phyloP scores from a whole-genome alignment of 768 basidiomycete genomes.

The Rhizopogon vesiculosus region DNA sequence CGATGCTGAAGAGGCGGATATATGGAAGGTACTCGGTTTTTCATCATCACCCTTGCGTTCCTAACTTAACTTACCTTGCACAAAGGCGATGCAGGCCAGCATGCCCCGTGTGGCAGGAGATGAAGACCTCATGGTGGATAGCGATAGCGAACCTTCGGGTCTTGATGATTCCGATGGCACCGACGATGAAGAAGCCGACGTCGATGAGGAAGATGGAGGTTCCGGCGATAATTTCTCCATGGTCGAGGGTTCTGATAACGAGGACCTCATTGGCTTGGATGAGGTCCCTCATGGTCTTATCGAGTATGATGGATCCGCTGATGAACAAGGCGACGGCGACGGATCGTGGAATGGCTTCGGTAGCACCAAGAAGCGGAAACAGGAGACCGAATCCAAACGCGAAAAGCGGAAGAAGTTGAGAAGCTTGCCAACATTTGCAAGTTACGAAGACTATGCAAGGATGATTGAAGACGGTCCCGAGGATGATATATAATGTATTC shows the following conservation, averaged over 20 bases:
- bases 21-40: constrained; percentile 77
- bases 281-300: constrained; percentile 55
- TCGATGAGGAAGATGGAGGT: constrained; percentile 31
- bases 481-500: constrained; percentile 16
- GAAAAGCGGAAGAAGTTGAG: constrained; percentile 64
- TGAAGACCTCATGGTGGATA: constrained; percentile 38
- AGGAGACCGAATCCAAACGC: constrained; percentile 29
- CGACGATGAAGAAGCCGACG: constrained; percentile 26
- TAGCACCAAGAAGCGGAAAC: constrained; percentile 38
- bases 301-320: constrained; percentile 54
- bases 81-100: constrained; percentile 83
- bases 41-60: not conserved
- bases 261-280: constrained; percentile 57
- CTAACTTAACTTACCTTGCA: not conserved
- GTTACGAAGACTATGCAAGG: constrained; percentile 81
- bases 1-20: constrained; percentile 54
- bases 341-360: constrained; percentile 52
- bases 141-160: constrained; percentile 24
- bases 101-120: constrained; percentile 63
- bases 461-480: constrained; percentile 66
- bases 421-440: constrained; percentile 76
- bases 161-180: constrained; percentile 27
- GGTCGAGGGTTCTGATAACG: constrained; percentile 66
- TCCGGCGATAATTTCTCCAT: constrained; percentile 48
- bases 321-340: constrained; percentile 34